Evolutionary conservation across 2,329 filamentous ascomycete genomes (phyloP).

Genomic region (Paracoccidioides brasiliensis): DNA sequence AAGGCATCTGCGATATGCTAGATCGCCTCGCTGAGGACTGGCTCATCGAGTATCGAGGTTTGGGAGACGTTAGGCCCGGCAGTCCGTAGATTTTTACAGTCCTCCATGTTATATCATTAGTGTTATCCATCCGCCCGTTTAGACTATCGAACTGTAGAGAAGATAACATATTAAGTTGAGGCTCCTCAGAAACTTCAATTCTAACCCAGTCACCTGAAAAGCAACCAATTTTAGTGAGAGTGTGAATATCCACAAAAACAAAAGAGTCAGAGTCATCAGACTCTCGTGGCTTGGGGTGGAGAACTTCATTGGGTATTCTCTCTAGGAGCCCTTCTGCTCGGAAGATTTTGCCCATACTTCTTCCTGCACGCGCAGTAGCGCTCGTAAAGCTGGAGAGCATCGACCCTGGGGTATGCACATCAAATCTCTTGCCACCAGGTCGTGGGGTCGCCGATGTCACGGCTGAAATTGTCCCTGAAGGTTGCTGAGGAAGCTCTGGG

Average conservation of each 20-base stretch:
- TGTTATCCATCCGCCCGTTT: constrained; percentile 23
- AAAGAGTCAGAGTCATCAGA: constrained; percentile 82
- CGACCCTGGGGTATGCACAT: constrained; percentile 69
- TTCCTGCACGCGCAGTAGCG: constrained; percentile 62
- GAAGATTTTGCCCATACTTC: constrained; percentile 65
- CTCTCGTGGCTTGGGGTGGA: constrained; percentile 69
- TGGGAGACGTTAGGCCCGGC: constrained; percentile 48
- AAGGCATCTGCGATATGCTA: constrained; percentile 40
- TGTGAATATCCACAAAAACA: constrained; percentile 79
- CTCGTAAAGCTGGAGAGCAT: constrained; percentile 82
- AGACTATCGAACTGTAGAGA: constrained; percentile 47
- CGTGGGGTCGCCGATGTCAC: constrained; percentile 71
- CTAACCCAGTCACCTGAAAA: constrained; percentile 97
- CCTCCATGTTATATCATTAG: constrained; percentile 61
- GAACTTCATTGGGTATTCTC: constrained; percentile 58
- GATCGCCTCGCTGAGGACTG: constrained; percentile 36
- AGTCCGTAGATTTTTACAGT: constrained; percentile 81
- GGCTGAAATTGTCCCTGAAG: constrained; percentile 65
- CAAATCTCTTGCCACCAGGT: constrained; percentile 55
- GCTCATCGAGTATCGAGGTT: constrained; percentile 44
- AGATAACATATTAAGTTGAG: constrained; percentile 44
- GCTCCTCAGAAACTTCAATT: constrained; percentile 63
- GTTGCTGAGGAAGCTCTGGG: constrained; percentile 63
- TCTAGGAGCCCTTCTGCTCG: constrained; percentile 66
- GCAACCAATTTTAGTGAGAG: constrained; percentile 78